A percentile compares a stretch with the other conserved stretches of the same genome.
Conservation (phyloP, 345 rosid species). For the Eucalyptus sp. region DNA sequence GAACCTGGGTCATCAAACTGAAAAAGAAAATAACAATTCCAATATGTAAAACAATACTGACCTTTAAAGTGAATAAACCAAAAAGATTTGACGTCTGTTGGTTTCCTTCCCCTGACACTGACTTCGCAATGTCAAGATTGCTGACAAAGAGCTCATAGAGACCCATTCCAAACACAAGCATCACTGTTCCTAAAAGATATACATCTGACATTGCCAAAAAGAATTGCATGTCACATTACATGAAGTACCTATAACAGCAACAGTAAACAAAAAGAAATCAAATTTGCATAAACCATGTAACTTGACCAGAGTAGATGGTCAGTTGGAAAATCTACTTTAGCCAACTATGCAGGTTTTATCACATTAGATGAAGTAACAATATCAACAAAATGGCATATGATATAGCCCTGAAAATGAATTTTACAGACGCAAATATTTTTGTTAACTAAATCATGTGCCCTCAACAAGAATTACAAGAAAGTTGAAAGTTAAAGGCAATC, state of each 20-base stretch:
- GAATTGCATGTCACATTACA: neutral
- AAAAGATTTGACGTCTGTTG: slow-evolving; percentile 50
- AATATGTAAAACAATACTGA: neutral
- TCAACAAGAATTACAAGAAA: neutral
- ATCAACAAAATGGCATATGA: neutral
- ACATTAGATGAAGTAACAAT: neutral
- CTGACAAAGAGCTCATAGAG: slow-evolving; percentile 87
- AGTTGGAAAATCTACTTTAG: neutral
- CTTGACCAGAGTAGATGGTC: neutral
- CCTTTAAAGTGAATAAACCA: slow-evolving; percentile 70
- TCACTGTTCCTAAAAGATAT: slow-evolving; percentile 87
- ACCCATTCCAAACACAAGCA: slow-evolving; percentile 95
- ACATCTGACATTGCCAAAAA: slow-evolving; percentile 38
- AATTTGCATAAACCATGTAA: neutral
- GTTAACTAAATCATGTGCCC: neutral
- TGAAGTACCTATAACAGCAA: neutral
- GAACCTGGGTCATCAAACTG: neutral
- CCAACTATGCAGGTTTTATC: neutral
- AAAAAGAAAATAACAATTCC: neutral
- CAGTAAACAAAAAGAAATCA: neutral
- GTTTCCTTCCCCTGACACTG: slow-evolving; percentile 13
- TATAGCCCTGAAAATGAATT: neutral
- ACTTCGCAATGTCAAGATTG: slow-evolving; percentile 55
- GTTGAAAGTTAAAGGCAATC: neutral
- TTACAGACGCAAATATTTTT: neutral